Conservation (phyloP, 371 early-diverging fungal genomes). For the Mortierella sp. region DNA sequence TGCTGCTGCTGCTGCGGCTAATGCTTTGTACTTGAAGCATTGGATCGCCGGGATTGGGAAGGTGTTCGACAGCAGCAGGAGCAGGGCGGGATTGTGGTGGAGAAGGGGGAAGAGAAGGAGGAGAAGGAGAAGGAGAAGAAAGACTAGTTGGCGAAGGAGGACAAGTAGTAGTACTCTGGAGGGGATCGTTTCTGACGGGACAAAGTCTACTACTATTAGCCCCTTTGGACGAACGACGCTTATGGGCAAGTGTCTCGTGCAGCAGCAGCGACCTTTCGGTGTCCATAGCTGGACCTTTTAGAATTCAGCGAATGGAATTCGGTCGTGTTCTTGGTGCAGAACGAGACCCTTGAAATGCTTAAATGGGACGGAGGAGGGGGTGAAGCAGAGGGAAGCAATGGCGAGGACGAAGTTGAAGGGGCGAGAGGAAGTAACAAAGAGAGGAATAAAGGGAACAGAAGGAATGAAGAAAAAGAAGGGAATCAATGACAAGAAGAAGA, state of each 20-base stretch:
- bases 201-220: neutral
- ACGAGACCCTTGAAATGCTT: conserved; percentile 26
- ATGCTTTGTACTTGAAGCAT: neutral
- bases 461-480: neutral
- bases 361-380: conserved; percentile 1
- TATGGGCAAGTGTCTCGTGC: conserved; percentile 1
- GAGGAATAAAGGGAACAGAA: neutral
- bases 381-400: conserved; percentile 9
- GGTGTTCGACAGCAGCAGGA: neutral
- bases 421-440: conserved; percentile 2
- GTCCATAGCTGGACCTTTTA: conserved; percentile 11
- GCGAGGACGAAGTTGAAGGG: neutral
- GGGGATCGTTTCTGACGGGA: conserved; percentile 13
- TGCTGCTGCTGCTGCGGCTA: neutral
- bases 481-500: conserved; percentile 1
- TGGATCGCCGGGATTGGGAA: neutral
- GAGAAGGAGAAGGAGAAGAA: neutral
- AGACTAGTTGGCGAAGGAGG: too few relatives aligned
- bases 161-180: too few relatives aligned
- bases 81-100: neutral
- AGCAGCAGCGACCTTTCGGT: conserved; percentile 4
- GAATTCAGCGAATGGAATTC: conserved; percentile 4
- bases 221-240: neutral
- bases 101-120: neutral
- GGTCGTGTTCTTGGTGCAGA: conserved; percentile 28